Base-by-base conservation (phyloP, 2,329 filamentous ascomycete genomes). In the Aureobasidium sp. region DNA sequence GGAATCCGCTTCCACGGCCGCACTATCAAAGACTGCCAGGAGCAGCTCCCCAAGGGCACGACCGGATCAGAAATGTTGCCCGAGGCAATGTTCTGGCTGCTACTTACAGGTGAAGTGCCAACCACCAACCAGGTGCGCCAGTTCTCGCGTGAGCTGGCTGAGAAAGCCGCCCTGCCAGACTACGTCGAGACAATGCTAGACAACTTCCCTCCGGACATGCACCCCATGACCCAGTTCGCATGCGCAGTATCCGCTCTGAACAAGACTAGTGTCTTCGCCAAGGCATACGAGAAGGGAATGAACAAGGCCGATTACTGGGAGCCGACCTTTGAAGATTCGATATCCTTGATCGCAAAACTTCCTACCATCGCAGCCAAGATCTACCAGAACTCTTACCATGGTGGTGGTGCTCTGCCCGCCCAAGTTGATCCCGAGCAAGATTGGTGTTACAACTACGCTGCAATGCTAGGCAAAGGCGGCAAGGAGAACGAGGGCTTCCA, bases 271-370 rank as follows among this genome's bases (percentile, higher is more conserved):
- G 85, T 87, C 70, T 99, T 99, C 68, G 94, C 93, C 65, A 92
- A 91, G 76, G 88, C 88, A 21, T 99, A 99, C 75, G 93, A 92
- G 74, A 78, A 87, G 67, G 94, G 94, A 37, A 78, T 97, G 66
- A 89, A 86, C 82, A 99, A 97, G 81, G 89, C 90, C 57, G 90
- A 96, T 68, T 97, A 97, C 84, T 99, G 94, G 94, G 94, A 97
- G 78, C 90, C 93, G 15, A 95, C 90, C 46, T 97, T 95, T 71
- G 93, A 97, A 73, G 94, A 99, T 79, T 86, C 84, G 74, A 96
- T 99, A 74, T 90, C 88, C 50, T 82, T 99, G 64, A 83, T 99
- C 60, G 94, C 93, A 64, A 99, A 99, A 81, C 86, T 99, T 58
- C 94, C 94, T 64, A 95, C 90, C 63, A 92, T 99, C 67, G 94